A percentile compares a stretch with the other conserved stretches of the same genome.
Evolutionary conservation across 345 rosid species (phyloP).

Genomic region (rapeseed (Brassica napus)): DNA sequence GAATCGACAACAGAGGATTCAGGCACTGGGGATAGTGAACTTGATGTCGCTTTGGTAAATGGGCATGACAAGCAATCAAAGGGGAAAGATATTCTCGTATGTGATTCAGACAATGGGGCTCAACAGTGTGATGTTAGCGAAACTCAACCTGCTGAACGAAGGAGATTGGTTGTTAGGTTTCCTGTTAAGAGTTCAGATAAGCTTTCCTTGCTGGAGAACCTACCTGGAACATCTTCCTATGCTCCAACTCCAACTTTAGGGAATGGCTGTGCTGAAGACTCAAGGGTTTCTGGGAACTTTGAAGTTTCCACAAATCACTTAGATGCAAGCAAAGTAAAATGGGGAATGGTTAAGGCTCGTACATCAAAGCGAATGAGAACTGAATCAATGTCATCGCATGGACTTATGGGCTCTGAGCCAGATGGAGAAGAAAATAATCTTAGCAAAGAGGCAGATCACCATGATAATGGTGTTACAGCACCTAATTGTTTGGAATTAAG

Average conservation of each 20-base stretch:
- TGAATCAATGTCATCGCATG: constrained; percentile 47
- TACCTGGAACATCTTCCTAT: constrained; percentile 53
- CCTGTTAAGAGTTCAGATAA: constrained; percentile 62
- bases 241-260: constrained; percentile 38
- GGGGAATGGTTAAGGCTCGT: constrained; percentile 91
- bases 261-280: constrained; percentile 36
- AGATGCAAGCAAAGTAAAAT: constrained; percentile 60
- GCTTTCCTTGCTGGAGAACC: constrained; percentile 41
- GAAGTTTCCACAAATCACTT: constrained; percentile 41
- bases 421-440: constrained; percentile 39
- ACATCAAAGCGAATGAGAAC: constrained; percentile 67
- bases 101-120: constrained; percentile 52
- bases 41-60: constrained; percentile 51
- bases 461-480: constrained; percentile 35
- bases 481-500: constrained; percentile 32
- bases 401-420: constrained; percentile 37
- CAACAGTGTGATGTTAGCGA: constrained; percentile 44
- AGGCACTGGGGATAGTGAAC: constrained; percentile 62
- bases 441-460: constrained; percentile 39
- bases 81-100: constrained; percentile 63
- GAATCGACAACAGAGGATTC: constrained; percentile 65
- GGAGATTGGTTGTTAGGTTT: constrained; percentile 74
- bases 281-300: constrained; percentile 35
- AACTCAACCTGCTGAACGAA: constrained; percentile 58
- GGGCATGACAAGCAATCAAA: constrained; percentile 59